Conservation (phyloP, 2,329 filamentous ascomycete species). For the Triangularia setosa region DNA sequence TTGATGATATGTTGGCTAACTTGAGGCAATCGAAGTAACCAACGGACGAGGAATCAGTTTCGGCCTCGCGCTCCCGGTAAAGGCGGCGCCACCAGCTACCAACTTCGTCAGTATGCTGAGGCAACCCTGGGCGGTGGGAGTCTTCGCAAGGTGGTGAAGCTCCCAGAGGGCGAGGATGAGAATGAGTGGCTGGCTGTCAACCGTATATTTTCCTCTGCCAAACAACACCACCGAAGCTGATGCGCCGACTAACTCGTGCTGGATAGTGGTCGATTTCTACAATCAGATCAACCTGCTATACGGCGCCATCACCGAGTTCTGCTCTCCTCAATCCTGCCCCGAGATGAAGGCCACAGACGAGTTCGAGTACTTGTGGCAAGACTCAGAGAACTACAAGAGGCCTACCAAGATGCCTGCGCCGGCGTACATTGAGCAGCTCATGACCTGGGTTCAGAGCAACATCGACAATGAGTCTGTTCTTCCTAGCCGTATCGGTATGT, state of each 20-base stretch:
- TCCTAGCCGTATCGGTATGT: slow-evolving; percentile 65
- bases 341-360: slow-evolving; percentile 99
- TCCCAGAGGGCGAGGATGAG: slow-evolving; percentile 94
- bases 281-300: slow-evolving; percentile 99
- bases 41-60: slow-evolving; percentile 85
- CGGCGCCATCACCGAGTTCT: slow-evolving; percentile 98
- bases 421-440: slow-evolving; percentile 95
- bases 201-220: slow-evolving; percentile 51
- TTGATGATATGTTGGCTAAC: slow-evolving; percentile 12
- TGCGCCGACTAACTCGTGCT: slow-evolving; percentile 27
- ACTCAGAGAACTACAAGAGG: slow-evolving; percentile 86
- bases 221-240: background rate
- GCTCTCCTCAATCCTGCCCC: slow-evolving; percentile 91
- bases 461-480: slow-evolving; percentile 95
- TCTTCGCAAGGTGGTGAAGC: slow-evolving; percentile 90
- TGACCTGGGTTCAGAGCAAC: slow-evolving; percentile 92
- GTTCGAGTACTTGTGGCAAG: slow-evolving; percentile 99
- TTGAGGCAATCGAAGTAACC: slow-evolving; percentile 56
- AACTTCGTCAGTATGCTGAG: slow-evolving; percentile 96
- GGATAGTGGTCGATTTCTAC: slow-evolving; percentile 95
- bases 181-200: slow-evolving; percentile 99
- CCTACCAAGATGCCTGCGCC: slow-evolving; percentile 98
- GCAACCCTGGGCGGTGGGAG: slow-evolving; percentile 93
- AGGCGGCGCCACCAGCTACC: slow-evolving; percentile 80
- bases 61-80: slow-evolving; percentile 80